Evolutionary conservation across 2,329 filamentous ascomycete species (phyloP), one percentile per base, ranked within the genome.

Genomic region (Colletotrichum tofieldiae): DNA sequence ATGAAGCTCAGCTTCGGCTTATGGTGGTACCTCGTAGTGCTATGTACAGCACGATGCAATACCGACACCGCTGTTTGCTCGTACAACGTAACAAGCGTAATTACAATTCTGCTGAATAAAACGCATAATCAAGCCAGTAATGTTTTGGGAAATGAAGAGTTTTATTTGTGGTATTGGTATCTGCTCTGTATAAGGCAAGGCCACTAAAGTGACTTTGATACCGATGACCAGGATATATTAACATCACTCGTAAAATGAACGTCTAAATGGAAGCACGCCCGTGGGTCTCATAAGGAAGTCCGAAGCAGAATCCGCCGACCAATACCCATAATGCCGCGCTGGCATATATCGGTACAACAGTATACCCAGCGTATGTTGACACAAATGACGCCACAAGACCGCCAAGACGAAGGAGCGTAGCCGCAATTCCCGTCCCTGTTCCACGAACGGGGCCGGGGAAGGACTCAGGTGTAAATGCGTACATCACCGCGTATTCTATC

Each of bases 381-480:
- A 85, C 81, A 23, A 86, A 74, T 29, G 82, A 83, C 1, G 85
- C 85, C 1, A 78, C 78, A 2, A 86, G 76, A 1, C 84, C 83
- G 65, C 81, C 81, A 8, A 82, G 51, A 1, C 82, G 80, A 16
- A 82, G 77, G 11, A 83, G 74, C 1, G 82, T 82, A 0, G 84
- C 83, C 0, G 84, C 83, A 5, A 83, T 77, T 1, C 87, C 87
- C 1, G 85, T 86, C 7, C 86, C 89, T 0, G 88, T 89, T 3
- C 88, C 89, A 0, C 88, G 82, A 55, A 87, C 82, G 0, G 88
- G 86, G 2, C 85, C 87, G 0, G 88, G 88, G 78, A 91, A 90
- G 0, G 87, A 87, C 75, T 91, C 88, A 0, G 89, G 89, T 0
- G 88, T 90, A 78, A 83, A 86, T 0, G 83, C 84, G 65, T 85